A percentile compares a stretch with the other conserved stretches of the same genome.
phyloP scores from a whole-genome alignment of 805 yeast species.

The Cyberlindnera maritima region DNA sequence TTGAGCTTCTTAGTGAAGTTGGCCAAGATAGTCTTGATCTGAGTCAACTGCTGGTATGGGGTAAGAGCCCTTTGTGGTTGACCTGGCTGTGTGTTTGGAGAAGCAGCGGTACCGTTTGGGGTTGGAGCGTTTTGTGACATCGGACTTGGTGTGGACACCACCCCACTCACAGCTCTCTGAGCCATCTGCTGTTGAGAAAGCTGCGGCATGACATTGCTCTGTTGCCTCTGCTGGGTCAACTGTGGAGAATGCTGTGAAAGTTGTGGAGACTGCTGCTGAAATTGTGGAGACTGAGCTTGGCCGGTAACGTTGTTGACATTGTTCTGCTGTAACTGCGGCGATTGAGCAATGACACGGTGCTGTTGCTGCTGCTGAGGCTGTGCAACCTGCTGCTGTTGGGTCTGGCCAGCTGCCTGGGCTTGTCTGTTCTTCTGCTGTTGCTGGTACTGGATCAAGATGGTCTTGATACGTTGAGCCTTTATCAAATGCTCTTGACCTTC shows the following conservation, averaged over 20 bases:
- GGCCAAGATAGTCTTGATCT: conserved; percentile 44
- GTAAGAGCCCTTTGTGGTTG: conserved; percentile 8
- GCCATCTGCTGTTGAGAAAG: conserved; percentile 8
- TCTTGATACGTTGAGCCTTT: conserved; percentile 63
- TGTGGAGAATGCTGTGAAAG: conserved; percentile 9
- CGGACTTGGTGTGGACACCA: conserved; percentile 21
- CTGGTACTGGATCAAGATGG: conserved; percentile 54
- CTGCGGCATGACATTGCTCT: conserved; percentile 14
- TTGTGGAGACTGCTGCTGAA: conserved; percentile 10
- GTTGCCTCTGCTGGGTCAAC: conserved; percentile 26
- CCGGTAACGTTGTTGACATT: neutral
- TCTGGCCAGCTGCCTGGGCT: conserved; percentile 7
- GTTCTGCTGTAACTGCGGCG: conserved; percentile 13
- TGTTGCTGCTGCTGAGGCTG: conserved; percentile 27
- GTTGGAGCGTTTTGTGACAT: conserved; percentile 10
- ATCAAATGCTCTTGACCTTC: conserved; percentile 61
- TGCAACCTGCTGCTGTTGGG: conserved; percentile 26
- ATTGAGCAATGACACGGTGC: conserved; percentile 2
- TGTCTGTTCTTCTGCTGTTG: conserved; percentile 40
- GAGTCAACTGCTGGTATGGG: conserved; percentile 36
- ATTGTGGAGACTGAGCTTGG: conserved; percentile 10
- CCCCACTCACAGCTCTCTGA: conserved; percentile 8
- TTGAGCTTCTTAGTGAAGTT: conserved; percentile 50
- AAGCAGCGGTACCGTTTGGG: conserved; percentile 6
- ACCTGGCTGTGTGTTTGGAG: conserved; percentile 5